Evolutionary conservation across 768 basidiomycete species (phyloP).

Genomic region (Suillus spraguei): DNA sequence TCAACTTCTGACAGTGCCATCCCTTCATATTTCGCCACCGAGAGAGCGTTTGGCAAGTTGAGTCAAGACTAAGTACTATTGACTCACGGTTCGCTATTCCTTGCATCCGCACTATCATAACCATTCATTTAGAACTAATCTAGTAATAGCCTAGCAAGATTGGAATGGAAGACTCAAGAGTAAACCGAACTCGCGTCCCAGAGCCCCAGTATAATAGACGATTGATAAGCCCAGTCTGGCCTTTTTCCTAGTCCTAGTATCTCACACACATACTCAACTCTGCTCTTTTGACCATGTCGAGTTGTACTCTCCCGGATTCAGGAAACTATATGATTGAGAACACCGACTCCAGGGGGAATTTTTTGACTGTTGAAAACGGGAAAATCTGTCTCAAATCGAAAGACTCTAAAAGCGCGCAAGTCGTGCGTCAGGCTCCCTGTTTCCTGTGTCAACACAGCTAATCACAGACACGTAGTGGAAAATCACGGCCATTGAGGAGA

Average conservation of each 20-base stretch:
- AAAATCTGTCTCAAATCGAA: background rate
- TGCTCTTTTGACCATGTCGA: background rate
- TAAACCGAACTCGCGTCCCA: background rate
- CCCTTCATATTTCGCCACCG: too few species aligned
- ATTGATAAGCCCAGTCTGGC: background rate
- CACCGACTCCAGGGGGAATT: background rate
- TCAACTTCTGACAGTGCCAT: too few species aligned
- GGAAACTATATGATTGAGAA: conserved; percentile 1
- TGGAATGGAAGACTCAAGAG: background rate
- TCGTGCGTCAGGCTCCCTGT: background rate
- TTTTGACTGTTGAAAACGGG: background rate
- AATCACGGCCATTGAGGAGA: background rate
- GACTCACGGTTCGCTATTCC: background rate
- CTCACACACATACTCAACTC: background rate
- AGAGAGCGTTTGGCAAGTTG: background rate
- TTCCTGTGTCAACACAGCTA: background rate
- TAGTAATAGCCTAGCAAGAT: background rate
- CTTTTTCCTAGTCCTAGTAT: background rate
- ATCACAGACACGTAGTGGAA: background rate
- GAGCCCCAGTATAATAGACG: background rate
- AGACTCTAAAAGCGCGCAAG: background rate
- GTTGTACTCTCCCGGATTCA: background rate
- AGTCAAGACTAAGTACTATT: background rate
- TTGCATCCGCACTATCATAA: background rate
- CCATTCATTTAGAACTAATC: background rate